Conservation (phyloP, 2,329 filamentous ascomycete species). For the Plectosphaerella cucumerina region DNA sequence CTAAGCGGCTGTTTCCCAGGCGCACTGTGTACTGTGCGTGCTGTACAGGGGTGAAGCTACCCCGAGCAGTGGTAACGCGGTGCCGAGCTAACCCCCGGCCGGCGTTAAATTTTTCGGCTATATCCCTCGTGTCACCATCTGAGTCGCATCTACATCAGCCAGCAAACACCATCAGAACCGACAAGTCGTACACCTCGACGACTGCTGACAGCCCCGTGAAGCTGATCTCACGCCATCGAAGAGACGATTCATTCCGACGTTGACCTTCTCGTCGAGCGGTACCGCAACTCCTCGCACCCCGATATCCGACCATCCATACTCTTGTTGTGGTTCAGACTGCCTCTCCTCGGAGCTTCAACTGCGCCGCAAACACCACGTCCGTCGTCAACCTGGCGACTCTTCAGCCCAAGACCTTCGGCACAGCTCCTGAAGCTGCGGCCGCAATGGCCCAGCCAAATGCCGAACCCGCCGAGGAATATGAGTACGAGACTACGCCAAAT, state of each 20-base stretch:
- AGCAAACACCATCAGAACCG: background rate
- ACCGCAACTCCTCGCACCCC: background rate
- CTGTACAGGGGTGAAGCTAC: too few relatives aligned
- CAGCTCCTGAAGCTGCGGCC: slow-evolving; percentile 63
- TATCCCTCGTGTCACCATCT: background rate
- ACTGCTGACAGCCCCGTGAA: too few relatives aligned
- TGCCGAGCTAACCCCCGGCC: too few relatives aligned
- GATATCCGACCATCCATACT: background rate
- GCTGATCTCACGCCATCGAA: too few relatives aligned
- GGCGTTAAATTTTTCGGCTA: slow-evolving; percentile 1
- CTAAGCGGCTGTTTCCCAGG: too few relatives aligned
- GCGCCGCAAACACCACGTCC: slow-evolving; percentile 8
- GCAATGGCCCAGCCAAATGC: slow-evolving; percentile 65
- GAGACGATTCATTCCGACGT: too few relatives aligned
- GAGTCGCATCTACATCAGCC: background rate
- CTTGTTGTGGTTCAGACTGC: slow-evolving; percentile 2
- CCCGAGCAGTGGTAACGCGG: too few relatives aligned
- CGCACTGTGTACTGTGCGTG: too few relatives aligned
- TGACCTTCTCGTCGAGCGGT: background rate
- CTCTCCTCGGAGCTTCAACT: background rate
- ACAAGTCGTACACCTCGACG: background rate
- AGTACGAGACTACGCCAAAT: slow-evolving; percentile 42
- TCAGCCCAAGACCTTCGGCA: slow-evolving; percentile 56
- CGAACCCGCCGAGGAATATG: slow-evolving; percentile 61
- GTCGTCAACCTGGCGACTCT: slow-evolving; percentile 59